Evolutionary conservation across 2,329 filamentous ascomycete species (phyloP).

Genomic region (Chaetomium sp.): DNA sequence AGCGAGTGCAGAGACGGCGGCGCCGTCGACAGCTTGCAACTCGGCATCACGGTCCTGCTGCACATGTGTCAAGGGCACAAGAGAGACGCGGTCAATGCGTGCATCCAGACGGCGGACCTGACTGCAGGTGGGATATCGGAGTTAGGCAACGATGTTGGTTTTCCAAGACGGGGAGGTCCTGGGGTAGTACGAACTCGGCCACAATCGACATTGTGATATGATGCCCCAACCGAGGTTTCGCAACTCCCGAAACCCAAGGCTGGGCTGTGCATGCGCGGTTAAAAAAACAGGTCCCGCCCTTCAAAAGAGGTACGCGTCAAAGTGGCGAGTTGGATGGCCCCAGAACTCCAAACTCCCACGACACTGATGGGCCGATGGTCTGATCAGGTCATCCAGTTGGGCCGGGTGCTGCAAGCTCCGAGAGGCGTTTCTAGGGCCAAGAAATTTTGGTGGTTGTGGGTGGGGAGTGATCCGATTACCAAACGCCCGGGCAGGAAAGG

Average conservation of each 20-base stretch:
- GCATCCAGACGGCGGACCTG: conserved; percentile 66
- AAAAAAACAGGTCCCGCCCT: not conserved
- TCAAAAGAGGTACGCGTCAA: conserved; percentile 29
- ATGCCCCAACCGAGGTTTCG: conserved; percentile 27
- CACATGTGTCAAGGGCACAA: conserved; percentile 45
- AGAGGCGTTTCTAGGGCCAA: conserved; percentile 21
- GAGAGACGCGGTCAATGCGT: conserved; percentile 65
- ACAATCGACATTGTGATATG: conserved; percentile 48
- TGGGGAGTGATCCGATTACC: conserved; percentile 18
- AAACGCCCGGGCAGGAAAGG: conserved; percentile 18
- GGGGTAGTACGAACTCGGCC: conserved; percentile 45
- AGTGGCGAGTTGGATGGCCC: conserved; percentile 32
- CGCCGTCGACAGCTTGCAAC: conserved; percentile 31
- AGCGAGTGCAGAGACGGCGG: conserved; percentile 47
- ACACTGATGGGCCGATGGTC: conserved; percentile 5
- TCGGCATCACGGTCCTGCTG: conserved; percentile 47
- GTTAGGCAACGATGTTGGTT: conserved; percentile 27
- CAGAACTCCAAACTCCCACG: conserved; percentile 8
- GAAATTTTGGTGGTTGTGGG: conserved; percentile 26
- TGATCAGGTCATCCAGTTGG: conserved; percentile 34
- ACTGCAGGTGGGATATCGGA: conserved; percentile 41
- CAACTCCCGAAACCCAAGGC: conserved; percentile 21
- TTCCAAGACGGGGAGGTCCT: not conserved
- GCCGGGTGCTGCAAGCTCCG: conserved; percentile 33
- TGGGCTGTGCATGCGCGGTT: conserved; percentile 14